Evolutionary conservation across 805 yeast genomes (phyloP).

Genomic region (Kodamaea lidongshanica): DNA sequence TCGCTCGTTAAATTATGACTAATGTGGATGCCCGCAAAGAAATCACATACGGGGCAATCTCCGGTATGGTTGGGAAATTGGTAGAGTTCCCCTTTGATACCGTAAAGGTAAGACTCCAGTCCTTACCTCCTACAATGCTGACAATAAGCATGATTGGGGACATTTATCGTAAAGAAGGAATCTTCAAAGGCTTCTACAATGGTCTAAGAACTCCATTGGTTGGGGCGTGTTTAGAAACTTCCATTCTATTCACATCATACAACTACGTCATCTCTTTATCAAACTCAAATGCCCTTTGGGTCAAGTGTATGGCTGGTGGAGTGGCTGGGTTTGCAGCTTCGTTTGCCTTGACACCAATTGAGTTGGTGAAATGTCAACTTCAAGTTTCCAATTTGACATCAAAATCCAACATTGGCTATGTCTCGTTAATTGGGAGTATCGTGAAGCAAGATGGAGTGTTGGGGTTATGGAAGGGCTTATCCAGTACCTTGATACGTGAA

Average conservation of each 20-base stretch:
- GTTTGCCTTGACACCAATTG: slow-evolving; percentile 85
- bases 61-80: slow-evolving; percentile 80
- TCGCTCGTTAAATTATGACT: no score
- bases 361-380: slow-evolving; percentile 77
- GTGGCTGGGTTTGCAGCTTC: slow-evolving; percentile 79
- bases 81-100: slow-evolving; percentile 94
- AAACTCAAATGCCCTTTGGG: slow-evolving; percentile 22
- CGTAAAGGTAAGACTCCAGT: slow-evolving; percentile 78
- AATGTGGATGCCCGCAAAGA: slow-evolving; percentile 32
- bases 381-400: slow-evolving; percentile 51
- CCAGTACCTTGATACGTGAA: slow-evolving; percentile 76
- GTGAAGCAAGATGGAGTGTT: slow-evolving; percentile 47
- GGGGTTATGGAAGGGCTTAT: slow-evolving; percentile 87
- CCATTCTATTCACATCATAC: slow-evolving; percentile 68
- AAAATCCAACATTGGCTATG: slow-evolving; percentile 24
- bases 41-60: slow-evolving; percentile 44
- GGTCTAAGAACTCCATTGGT: slow-evolving; percentile 77
- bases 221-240: slow-evolving; percentile 89
- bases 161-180: slow-evolving; percentile 65
- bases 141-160: slow-evolving; percentile 60
- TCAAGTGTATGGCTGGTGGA: slow-evolving; percentile 65
- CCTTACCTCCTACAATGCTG: slow-evolving; percentile 42
- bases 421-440: slow-evolving; percentile 29
- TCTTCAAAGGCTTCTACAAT: slow-evolving; percentile 63
- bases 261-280: slow-evolving; percentile 29